Evolutionary conservation across 2,329 filamentous ascomycete genomes (phyloP), one percentile per base, ranked within the genome.

Genomic region (Corinectria fuckeliana): DNA sequence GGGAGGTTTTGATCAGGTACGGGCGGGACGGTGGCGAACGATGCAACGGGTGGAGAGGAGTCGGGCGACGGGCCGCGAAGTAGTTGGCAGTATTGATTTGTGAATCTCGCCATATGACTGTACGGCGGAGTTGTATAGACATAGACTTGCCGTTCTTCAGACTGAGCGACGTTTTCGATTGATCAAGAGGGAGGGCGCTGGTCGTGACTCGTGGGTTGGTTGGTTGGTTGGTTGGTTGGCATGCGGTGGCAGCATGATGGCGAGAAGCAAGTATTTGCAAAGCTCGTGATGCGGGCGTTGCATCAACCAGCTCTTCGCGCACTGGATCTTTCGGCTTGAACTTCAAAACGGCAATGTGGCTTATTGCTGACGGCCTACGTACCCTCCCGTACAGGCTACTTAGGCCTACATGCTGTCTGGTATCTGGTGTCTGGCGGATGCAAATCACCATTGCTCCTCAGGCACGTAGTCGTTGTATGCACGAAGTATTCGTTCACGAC

Each of bases 111-210:
- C 26, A 11, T 49, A 25, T 34, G 49, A 53, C 20, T 50, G 23
- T 41, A 18, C 13, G 38, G 28, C 45, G 42, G 44, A 42, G 32
- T 50, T 54, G 41, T 45, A n/a, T n/a, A n/a, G n/a, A n/a, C 6
- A 5, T 26, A 25, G 28, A 64, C 45, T 63, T 68, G 64, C 50
- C 61, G 16, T 55, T 69, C 30, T 57, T 61, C 63, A 66, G 64
- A 69, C 65, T 60, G 65, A 68, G 60, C 57, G 44, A 58, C 57
- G 50, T 57, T 64, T 63, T 52, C 14, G 50, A 64, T 52, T 13
- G 50, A 64, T 39, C 41, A 56, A 57, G 42, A 48, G 51, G 13
- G n/a, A n/a, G 45, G 44, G 32, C 30, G 49, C 57, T 67, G 41
- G 55, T 47, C 36, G 58, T 51, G 51, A 48, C 64, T 61, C 59